These are phyloP conservation scores for Leccinum variabile DNA, from an alignment of 1,284 basidiomycete species.

Conservation along the genomic window DNA sequence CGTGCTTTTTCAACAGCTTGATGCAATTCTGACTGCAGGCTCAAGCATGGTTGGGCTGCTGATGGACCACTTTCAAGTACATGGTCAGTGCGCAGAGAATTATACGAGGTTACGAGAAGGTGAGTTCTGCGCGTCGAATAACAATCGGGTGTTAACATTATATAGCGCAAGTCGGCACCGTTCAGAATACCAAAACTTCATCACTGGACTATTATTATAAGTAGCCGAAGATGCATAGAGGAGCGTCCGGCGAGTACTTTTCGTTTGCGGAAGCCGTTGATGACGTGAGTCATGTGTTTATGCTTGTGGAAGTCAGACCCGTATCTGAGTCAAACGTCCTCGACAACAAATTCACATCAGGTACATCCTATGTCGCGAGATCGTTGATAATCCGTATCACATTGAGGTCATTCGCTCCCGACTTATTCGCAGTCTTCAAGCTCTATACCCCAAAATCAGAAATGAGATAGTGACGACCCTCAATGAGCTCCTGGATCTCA, in stretches of 20 bases:
- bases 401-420: conserved; percentile 23
- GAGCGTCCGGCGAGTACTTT: conserved; percentile 16
- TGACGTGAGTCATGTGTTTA: too few species aligned
- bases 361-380: conserved; percentile 31
- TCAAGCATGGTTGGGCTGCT: not conserved
- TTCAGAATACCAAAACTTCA: conserved; percentile 44
- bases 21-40: too few species aligned
- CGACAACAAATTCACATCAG: conserved; percentile 21
- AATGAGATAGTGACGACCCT: conserved; percentile 37
- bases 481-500: conserved; percentile 24
- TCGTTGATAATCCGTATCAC: conserved; percentile 32
- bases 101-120: not conserved
- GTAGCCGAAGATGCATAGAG: conserved; percentile 36
- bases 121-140: not conserved
- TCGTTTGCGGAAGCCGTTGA: too few species aligned
- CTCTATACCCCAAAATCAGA: conserved; percentile 28
- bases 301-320: too few species aligned
- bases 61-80: not conserved
- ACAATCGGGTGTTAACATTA: too few species aligned
- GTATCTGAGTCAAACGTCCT: not conserved
- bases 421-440: conserved; percentile 30
- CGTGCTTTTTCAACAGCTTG: too few species aligned
- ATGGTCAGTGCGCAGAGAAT: not conserved
- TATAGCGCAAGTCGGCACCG: conserved; percentile 22
- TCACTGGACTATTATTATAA: conserved; percentile 44